phyloP scores from a whole-genome alignment of 177 flowering plant genomes.

The Telopea speciosissima region DNA sequence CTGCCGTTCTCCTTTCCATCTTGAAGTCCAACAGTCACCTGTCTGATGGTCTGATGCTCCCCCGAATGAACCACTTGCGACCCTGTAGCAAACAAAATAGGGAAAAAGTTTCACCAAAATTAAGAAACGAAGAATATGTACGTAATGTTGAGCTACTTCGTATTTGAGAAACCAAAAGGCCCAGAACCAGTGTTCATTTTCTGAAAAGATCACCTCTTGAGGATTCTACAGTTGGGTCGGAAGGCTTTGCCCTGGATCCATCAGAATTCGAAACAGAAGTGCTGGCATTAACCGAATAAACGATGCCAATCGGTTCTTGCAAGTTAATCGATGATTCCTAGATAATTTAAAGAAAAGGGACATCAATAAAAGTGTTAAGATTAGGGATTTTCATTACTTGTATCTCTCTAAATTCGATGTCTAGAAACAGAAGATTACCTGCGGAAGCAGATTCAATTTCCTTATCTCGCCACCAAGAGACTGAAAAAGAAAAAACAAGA shows the following conservation, averaged over 20 bases:
- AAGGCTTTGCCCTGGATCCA: conserved; percentile 11
- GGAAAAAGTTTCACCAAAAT: background rate
- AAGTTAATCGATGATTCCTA: conserved; percentile 40
- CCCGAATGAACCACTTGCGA: conserved; percentile 19
- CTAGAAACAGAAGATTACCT: conserved; percentile 32
- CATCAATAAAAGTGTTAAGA: conserved; percentile 7
- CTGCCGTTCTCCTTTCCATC: conserved; percentile 10
- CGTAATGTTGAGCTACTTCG: background rate
- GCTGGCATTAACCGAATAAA: conserved; percentile 32
- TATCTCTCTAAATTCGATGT: background rate
- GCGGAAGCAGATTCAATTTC: conserved; percentile 55
- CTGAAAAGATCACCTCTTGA: conserved; percentile 21
- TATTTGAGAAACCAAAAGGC: background rate
- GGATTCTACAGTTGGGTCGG: conserved; percentile 14
- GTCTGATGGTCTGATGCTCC: conserved; percentile 49
- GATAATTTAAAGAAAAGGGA: conserved; percentile 1
- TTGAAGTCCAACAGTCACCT: conserved; percentile 31
- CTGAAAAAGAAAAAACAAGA: conserved; percentile 25
- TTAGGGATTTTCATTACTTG: conserved; percentile 10
- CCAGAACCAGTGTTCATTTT: background rate
- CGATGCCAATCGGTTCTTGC: conserved; percentile 50
- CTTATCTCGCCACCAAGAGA: conserved; percentile 35
- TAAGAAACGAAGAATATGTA: background rate
- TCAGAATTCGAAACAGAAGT: conserved; percentile 14
- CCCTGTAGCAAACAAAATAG: conserved; percentile 11